Evolutionary conservation across 345 rosid species (phyloP), one percentile per base, ranked within the genome.

Genomic region (Pseudoturritis turrita): DNA sequence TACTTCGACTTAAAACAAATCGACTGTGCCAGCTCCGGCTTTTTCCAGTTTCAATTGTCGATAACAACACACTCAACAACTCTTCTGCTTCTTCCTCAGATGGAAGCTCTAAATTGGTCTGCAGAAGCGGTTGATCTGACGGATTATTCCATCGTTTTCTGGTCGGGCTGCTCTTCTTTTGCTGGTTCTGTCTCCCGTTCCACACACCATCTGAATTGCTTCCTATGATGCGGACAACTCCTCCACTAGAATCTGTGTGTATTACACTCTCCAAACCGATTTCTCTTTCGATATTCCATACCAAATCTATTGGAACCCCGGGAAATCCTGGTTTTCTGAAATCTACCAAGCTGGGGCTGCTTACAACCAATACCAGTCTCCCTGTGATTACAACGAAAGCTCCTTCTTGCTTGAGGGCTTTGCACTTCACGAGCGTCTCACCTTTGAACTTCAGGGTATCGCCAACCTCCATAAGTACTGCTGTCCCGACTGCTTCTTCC

Each of bases 401-500:
- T 52, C 97, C 96, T 59, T 83, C 85, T 73, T 82, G 81, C 71
- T 81, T 81, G n/a, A 94, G 95, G 54, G 88, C 73, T 78, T 85
- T 88, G 89, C 95, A 91, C 70, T 74, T 78, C 45, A 86, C 85
- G 22, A 85, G 74, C 7, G 73, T 73, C 72, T 94, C 89, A 19
- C 86, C 89, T 80, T 84, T 84, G 69, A 85, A 74, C 79, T 86
- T 88, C 63, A 77, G 52, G 65, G 85, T 73, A 71, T 84, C 95
- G 51, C 83, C 87, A 61, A 77, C 86, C 63, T 83, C 92, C 73
- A 36, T 70, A 53, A 94, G 96, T 47, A 91, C 91, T 29, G 84
- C 81, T 57, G 83, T 77, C 35, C 97, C 96, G 5, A 94, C 83
- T 25, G 97, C 98, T 79, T 94, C 96, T 81, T 89, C 98, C 92